Percentiles rank a stretch among this genome's conserved stretches.
Conservation (phyloP, 495 filamentous ascomycete genomes). For the Neohortaea acidophila region DNA sequence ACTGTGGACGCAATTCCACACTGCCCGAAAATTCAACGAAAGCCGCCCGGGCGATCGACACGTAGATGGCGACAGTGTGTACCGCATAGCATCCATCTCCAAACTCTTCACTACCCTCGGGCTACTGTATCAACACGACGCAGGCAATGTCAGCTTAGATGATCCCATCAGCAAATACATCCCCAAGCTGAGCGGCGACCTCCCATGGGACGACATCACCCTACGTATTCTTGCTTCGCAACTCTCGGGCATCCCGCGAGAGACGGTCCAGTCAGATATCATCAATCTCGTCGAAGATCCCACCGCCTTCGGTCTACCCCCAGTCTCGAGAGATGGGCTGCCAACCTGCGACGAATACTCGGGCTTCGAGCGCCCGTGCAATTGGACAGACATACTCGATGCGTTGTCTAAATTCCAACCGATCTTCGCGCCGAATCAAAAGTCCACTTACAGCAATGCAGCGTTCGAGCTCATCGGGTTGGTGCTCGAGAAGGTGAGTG, state of each 20-base stretch:
- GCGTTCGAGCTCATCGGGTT: slow-evolving; percentile 25
- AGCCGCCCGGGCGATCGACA: slow-evolving; percentile 17
- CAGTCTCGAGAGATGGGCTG: slow-evolving; percentile 16
- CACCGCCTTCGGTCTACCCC: slow-evolving; percentile 19
- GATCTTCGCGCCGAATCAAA: slow-evolving; percentile 25
- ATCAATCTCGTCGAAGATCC: slow-evolving; percentile 10
- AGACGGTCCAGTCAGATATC: slow-evolving; percentile 21
- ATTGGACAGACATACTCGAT: slow-evolving; percentile 15
- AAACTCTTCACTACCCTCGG: slow-evolving; percentile 27
- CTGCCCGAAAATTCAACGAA: slow-evolving; percentile 19
- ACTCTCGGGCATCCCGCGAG: slow-evolving; percentile 25
- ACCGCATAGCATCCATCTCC: slow-evolving; percentile 27
- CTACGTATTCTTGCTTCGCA: slow-evolving; percentile 25
- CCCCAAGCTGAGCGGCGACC: slow-evolving; percentile 16
- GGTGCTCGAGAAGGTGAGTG: slow-evolving; percentile 21
- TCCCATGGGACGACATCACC: slow-evolving; percentile 28
- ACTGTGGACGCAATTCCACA: slow-evolving; percentile 24
- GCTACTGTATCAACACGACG: slow-evolving; percentile 23
- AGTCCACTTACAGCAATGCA: slow-evolving; percentile 25
- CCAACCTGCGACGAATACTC: slow-evolving; percentile 20
- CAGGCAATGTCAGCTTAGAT: slow-evolving; percentile 25
- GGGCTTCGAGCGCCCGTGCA: slow-evolving; percentile 6
- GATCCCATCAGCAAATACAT: slow-evolving; percentile 22
- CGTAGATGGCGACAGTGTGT: slow-evolving; percentile 23
- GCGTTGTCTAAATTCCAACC: slow-evolving; percentile 13